Base-by-base conservation (phyloP, 1,284 basidiomycete species). In the Cryptococcus sp. region DNA sequence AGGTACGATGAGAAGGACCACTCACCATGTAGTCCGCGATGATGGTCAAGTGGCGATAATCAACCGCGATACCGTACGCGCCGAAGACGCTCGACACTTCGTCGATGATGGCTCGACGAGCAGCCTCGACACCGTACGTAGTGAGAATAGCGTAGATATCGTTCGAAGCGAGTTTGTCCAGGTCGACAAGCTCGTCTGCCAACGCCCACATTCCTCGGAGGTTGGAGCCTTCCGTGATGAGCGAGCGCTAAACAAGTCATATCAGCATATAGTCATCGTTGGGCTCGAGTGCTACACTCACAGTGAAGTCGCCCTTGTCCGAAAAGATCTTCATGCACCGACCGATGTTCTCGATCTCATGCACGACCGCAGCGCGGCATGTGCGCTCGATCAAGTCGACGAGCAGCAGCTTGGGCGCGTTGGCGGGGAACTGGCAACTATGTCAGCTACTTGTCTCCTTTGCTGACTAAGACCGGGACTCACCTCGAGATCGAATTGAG, bases 11-110 rank as follows among this genome's bases (percentile, higher is more conserved):
- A 51, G 23, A 13, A 23, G n/a, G 46, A 25, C n/a, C 20, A 25
- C 20, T 45, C 20, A 93, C 92, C 93, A 97, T 97, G 78, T 99
- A 99, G 79, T 99, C 96, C 38, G 96, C 96, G 75, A 99, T 97
- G 61, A 99, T 84, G 73, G 94, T 93, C 56, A 99, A 82, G 82
- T 99, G 96, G 56, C 96, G 87, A 69, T 86, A 87, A 79, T 98
- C 89, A 56, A 99, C 96, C 61, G 90, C 91, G 73, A 99, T 99
- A 74, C 90, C 95, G 81, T 99, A 99, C 3, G 90, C 93, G n/a
- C 86, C 88, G 79, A 99, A 99, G 54, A 99, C 93, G 41, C 86
- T 87, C 47, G 88, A 84, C 81, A 99, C 91, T 79, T 99, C 95
- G 59, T 84, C 83, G 58, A 77, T 74, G 71, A 99, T 91, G n/a